These are phyloP conservation scores for Wallacemonas rigidus DNA, from an alignment of 208 protist species.

Conservation along the genomic window DNA sequence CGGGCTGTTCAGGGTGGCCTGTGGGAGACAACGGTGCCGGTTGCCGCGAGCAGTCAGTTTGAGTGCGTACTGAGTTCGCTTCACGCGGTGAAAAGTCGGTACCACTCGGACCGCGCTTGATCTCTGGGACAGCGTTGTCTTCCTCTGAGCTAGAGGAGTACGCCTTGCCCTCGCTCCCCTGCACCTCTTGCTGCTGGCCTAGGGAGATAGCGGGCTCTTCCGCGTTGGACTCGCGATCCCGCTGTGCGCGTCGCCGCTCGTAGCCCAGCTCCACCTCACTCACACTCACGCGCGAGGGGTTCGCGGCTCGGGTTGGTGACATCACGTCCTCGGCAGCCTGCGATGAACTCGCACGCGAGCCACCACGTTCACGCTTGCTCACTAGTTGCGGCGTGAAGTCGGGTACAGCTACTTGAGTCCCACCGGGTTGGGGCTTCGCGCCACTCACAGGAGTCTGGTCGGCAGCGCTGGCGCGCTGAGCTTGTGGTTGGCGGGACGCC, in stretches of 20 bases:
- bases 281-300: constrained; percentile 22
- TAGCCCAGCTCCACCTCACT: constrained; percentile 42
- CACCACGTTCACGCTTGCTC: constrained; percentile 8
- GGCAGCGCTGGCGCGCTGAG: constrained; percentile 1
- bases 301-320: constrained; percentile 4
- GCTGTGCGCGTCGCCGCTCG: neutral
- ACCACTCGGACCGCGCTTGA: neutral
- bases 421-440: neutral
- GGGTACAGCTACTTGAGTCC: neutral
- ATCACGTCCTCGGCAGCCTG: constrained; percentile 4
- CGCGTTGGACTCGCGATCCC: constrained; percentile 2
- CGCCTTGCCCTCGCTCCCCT: constrained; percentile 15
- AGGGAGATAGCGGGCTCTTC: neutral
- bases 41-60: neutral
- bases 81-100: constrained; percentile 39
- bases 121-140: constrained; percentile 23
- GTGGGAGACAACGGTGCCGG: neutral
- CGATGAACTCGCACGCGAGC: constrained; percentile 15
- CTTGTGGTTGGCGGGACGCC: neutral
- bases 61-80: neutral
- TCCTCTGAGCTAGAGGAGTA: neutral
- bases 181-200: neutral
- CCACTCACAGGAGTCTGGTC: too few species aligned
- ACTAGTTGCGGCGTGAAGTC: constrained; percentile 2
- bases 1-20: neutral